Base-by-base conservation (phyloP, 345 rosid genomes). In the Corymbia maculata region DNA sequence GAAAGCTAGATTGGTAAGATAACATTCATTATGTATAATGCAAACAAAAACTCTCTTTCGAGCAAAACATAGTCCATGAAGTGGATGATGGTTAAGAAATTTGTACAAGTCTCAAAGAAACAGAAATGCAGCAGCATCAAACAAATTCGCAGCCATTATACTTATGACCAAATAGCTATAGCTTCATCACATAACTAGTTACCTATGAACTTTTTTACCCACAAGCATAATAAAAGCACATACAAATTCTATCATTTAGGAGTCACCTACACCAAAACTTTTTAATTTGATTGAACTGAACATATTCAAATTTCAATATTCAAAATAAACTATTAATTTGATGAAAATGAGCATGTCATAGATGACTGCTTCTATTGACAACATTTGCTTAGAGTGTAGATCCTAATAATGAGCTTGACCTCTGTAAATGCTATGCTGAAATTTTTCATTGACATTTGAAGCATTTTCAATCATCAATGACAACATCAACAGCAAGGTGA, bases 301-400 rank as follows among this genome's bases (percentile, higher is more conserved):
- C 30, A 26, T 59, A 26, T 26, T 26, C 9, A 5, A 4, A 6
- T 10, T 59, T 59, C 3, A 59, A 24, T 10, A 59, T 22, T 59
- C 0, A 59, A 59, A 26, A 26, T 26, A 10, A 59, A 59, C 66
- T 26, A 59, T 1, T 0, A 26, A 59, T 59, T 59, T 59, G n/a
- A 9, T 59, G n/a, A 59, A 59, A 59, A 24, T 59, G 66, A 59
- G 30, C 30, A 59, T 9, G 13, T 59, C 66, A 59, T 22, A 55
- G 24, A 55, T 59, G 30, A 59, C 66, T 59, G 3, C 6, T 59
- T 59, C 0, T 57, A 0, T 24, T 57, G 0, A 57, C 13, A 1
- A 13, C 64, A 57, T 57, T 0, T 0, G 6, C 28, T 57, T 9
- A 0, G n/a, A 57, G 28, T 9, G 13, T 57, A 57, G n/a, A 57